Evolutionary conservation across 2,329 filamentous ascomycete genomes (phyloP).

Genomic region (Chrysosporium queenslandicum): DNA sequence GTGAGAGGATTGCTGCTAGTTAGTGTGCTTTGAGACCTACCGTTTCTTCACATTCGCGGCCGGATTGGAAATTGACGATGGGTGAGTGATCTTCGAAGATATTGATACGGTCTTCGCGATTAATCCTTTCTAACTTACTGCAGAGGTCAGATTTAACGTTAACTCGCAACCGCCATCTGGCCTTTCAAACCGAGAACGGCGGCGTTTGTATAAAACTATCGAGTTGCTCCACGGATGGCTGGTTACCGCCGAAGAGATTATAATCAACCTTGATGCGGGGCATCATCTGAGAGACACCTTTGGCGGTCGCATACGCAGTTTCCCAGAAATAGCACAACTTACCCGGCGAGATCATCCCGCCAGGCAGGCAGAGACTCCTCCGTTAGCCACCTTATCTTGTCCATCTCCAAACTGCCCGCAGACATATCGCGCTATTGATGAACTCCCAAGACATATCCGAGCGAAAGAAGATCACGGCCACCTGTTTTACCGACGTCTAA

Average conservation of each 20-base stretch:
- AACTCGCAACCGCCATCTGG: neutral
- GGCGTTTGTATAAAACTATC: neutral
- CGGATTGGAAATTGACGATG: no score
- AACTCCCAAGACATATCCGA: neutral
- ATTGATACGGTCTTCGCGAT: no score
- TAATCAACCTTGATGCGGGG: neutral
- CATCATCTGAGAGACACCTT: neutral
- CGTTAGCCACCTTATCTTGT: neutral
- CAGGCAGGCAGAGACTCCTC: neutral
- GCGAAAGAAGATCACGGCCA: neutral
- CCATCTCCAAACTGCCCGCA: neutral
- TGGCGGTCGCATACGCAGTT: neutral
- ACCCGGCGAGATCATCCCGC: neutral
- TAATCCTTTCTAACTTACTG: neutral
- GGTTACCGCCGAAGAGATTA: neutral
- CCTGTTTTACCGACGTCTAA: neutral
- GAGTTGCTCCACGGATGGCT: neutral
- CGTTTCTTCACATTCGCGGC: no score
- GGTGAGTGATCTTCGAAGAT: no score
- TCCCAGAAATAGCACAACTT: neutral
- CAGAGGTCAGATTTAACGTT: neutral
- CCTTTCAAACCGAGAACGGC: neutral
- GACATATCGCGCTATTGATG: neutral
- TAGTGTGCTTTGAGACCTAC: no score
- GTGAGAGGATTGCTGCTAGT: no score